Evolutionary conservation across 2,329 filamentous ascomycete species (phyloP), one percentile per base, ranked within the genome.

Genomic region (Scopulariopsis brevicaulis): DNA sequence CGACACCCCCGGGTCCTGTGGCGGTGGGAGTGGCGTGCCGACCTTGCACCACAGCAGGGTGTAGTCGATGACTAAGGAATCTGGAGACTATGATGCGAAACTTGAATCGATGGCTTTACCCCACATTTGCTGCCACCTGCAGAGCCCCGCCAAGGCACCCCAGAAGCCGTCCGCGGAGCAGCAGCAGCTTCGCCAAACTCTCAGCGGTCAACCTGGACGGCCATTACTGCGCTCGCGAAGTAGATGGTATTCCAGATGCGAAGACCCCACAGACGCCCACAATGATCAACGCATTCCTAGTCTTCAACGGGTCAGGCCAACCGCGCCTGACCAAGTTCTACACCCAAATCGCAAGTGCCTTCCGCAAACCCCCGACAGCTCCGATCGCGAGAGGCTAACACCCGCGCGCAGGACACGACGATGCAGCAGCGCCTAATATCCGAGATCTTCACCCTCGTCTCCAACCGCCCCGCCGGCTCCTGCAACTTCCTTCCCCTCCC

Each of bases 201-300:
- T 24, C 43, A 22, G 11, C 46, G 20, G 46, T 20, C 46, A 50
- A 22, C 8, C 46, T 24, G 20, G 11, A 22, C 20, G 5, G 20
- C 22, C 8, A 50, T 22, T 20, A 6, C 46, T 3, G 20, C 22
- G n/a, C 46, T 22, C n/a, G n/a, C 8, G 46, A 7, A 50, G 46
- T 3, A 50, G n/a, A 50, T 50, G 20, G 46, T 12, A 12, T 12
- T 50, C 12, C 20, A n/a, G 15, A 15, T 8, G 18, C 40, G 40
- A 8, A 46, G 40, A 22, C 18, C 11, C 11, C 46, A 50, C 20
- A 24, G 46, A 8, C 12, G 12, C n/a, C 55, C 62, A 74, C 64
- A 64, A 99, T 99, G 94, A 97, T 99, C 73, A 99, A 96, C 79
- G 94, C 95, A 35, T 93, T 99, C 61, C 80, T 99, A 64, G 93